Evolutionary conservation across 176 grass and related monocot species (phyloP).

Genomic region (Ensete glaucum): DNA sequence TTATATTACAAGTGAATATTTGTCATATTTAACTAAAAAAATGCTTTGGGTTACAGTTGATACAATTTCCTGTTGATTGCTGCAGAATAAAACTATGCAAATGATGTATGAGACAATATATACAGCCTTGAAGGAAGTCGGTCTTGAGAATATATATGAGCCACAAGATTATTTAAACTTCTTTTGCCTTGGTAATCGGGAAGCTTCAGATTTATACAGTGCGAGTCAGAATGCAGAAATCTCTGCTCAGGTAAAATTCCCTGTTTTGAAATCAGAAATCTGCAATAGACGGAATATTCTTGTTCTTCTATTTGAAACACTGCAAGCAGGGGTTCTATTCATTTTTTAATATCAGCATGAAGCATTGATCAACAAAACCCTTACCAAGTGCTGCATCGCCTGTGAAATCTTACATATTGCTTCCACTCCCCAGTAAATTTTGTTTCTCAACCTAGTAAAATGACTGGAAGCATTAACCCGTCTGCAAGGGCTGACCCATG

Average conservation of each 20-base stretch:
- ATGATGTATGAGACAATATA: constrained; percentile 96
- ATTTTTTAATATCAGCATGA: not conserved
- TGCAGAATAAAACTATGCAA: constrained; percentile 79
- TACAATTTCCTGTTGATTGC: constrained; percentile 11
- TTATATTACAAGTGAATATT: too few species aligned
- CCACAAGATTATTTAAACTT: constrained; percentile 91
- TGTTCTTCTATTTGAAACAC: not conserved
- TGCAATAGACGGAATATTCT: not conserved
- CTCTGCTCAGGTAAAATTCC: constrained; percentile 44
- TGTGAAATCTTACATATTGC: not conserved
- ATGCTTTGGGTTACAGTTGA: too few species aligned
- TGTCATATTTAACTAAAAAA: too few species aligned
- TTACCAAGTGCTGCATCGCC: not conserved
- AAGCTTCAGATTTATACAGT: constrained; percentile 34
- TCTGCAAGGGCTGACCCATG: too few species aligned
- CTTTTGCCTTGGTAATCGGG: constrained; percentile 82
- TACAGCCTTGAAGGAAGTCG: constrained; percentile 61
- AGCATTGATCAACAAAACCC: not conserved
- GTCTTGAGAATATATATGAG: constrained; percentile 50
- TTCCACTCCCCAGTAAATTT: not conserved
- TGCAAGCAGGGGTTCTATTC: not conserved
- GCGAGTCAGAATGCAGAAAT: constrained; percentile 26
- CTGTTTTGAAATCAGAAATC: not conserved
- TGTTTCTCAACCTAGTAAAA: not conserved
- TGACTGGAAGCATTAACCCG: too few species aligned